Base-by-base conservation (phyloP, 495 filamentous ascomycete genomes). In the Tetracladium setigerum region DNA sequence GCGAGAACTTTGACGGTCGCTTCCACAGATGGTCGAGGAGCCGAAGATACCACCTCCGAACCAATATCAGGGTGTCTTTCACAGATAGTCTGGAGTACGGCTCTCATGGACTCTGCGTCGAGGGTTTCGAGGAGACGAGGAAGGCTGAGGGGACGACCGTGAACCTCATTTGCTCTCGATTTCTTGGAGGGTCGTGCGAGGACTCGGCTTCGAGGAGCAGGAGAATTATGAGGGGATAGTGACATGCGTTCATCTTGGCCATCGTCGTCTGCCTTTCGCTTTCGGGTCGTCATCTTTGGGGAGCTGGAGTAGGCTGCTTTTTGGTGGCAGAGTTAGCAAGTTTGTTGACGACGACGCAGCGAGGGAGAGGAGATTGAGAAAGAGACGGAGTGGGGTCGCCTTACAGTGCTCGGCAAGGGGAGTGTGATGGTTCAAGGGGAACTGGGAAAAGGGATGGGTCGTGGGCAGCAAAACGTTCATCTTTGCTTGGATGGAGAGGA, bases 261-360 rank as follows among this genome's bases (percentile, higher is more conserved):
- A 55, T 92, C 86, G 48, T 94, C 89, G 51, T 87, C 86, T 49
- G 85, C 87, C 71, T 95, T 95, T 67, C 89, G 83, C 73, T 95
- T 96, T 56, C 86, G 78, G 61, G 66, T 67, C 12, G 69, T 54
- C 60, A 76, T 68, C 48, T 56, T 76, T 60, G 60, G 65, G 66
- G 51, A 65, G 58, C 66, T 74, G 55, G 67, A 71, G 53, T 77
- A 77, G 69, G 76, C 79, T 59, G 30, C 27, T 16, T 8, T 22
- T 8, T 15, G 82, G 49, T 43, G 31, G 52, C 22, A 27, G 22
- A 27, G 3, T 27, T 27, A 27, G 22, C 22, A 27, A 42, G 11
- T 54, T 66, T 41, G 70, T 59, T 47, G 47, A 41, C 44, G 32
- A 24, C 31, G 35, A 16, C 33, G 24, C 19, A 46, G 49, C 42